These are phyloP conservation scores for Fusarium pininemorale DNA, from an alignment of 2,329 filamentous ascomycete species.

Conservation along the genomic window DNA sequence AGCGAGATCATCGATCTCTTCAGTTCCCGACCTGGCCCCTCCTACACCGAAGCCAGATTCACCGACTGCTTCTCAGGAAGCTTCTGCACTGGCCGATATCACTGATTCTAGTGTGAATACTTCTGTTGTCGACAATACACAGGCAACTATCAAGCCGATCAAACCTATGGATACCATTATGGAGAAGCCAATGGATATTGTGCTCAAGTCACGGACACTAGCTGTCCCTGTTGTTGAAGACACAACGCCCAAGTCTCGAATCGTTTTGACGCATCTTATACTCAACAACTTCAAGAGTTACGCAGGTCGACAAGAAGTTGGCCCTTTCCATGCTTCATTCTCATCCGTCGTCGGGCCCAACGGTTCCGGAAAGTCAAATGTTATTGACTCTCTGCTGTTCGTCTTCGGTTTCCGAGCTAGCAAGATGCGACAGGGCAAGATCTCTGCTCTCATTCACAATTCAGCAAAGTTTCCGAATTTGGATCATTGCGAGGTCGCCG, in stretches of 20 bases:
- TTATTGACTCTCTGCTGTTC: slow-evolving; percentile 96
- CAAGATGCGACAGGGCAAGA: slow-evolving; percentile 99
- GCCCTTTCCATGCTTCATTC: slow-evolving; percentile 96
- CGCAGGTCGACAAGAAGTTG: slow-evolving; percentile 92
- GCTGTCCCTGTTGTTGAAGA: slow-evolving; percentile 76
- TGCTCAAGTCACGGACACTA: slow-evolving; percentile 83
- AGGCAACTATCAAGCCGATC: slow-evolving; percentile 70
- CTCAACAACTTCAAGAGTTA: slow-evolving; percentile 99
- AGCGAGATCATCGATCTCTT: slow-evolving; percentile 52
- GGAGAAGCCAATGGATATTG: slow-evolving; percentile 93
- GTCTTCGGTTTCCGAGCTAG: slow-evolving; percentile 99
- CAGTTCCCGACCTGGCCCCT: slow-evolving; percentile 51
- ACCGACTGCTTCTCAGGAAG: slow-evolving; percentile 61
- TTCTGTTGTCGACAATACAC: slow-evolving; percentile 42
- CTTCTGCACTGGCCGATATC: slow-evolving; percentile 76
- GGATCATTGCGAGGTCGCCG: slow-evolving; percentile 92
- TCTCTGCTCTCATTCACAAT: slow-evolving; percentile 97
- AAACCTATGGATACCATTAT: slow-evolving; percentile 80
- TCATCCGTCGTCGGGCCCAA: slow-evolving; percentile 98
- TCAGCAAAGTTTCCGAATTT: slow-evolving; percentile 87
- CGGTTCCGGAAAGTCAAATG: slow-evolving; percentile 97
- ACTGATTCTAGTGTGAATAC: slow-evolving; percentile 72
- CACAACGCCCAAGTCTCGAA: slow-evolving; percentile 80
- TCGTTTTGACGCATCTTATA: slow-evolving; percentile 91
- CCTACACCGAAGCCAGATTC: slow-evolving; percentile 65